Base-by-base conservation (phyloP, 169 alveolate species). In the Eimeria necatrix region DNA sequence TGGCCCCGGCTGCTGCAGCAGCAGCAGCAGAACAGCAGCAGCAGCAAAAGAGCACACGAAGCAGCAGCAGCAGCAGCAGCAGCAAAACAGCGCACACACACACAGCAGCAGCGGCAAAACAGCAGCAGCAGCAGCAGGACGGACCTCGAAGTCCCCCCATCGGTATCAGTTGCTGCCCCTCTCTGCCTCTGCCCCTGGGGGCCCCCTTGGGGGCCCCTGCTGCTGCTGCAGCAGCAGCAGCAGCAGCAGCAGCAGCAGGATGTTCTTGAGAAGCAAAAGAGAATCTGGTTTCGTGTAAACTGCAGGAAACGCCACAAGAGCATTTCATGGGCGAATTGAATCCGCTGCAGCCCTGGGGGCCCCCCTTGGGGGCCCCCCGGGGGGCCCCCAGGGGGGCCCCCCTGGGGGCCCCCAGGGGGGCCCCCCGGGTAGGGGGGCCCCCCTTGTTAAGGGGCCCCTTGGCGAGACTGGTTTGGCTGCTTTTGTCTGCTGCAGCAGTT, bases 321-420 rank as follows among this genome's bases (percentile, higher is more conserved):
- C 99, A 98, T 26, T 97, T 95, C 95, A 97, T 97, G 86, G 97
- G 97, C 74, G 98, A 94, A 16, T 96, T 61, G 93, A 98, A 98
- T 51, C 96, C 95, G 4, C 93, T 60, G 49, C 97, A 96, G 32
- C 59, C n/a, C 18, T 41, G 84, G 53, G 59, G 12, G 26, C 64
- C 8, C 26, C 9, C 32, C 32, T 49, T 26, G 87, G 59, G 84
- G 20, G 56, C 49, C 52, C 49, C 52, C 73, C 10, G 59, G n/a
- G n/a, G n/a, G n/a, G n/a, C n/a, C 7, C 46, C 22, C 52, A 52
- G n/a, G 91, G 70, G 4, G 49, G 53, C 73, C 68, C 8, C 12
- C 6, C 49, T 81, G 76, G n/a, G 16, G 24, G 18, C 24, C 3
- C 53, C 5, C 3, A 14, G n/a, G n/a, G n/a, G n/a, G n/a, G n/a